Percentiles rank a stretch among this genome's conserved stretches.
Evolutionary conservation across 177 flowering plant genomes (phyloP).

Genomic region (Vitis hybrid): DNA sequence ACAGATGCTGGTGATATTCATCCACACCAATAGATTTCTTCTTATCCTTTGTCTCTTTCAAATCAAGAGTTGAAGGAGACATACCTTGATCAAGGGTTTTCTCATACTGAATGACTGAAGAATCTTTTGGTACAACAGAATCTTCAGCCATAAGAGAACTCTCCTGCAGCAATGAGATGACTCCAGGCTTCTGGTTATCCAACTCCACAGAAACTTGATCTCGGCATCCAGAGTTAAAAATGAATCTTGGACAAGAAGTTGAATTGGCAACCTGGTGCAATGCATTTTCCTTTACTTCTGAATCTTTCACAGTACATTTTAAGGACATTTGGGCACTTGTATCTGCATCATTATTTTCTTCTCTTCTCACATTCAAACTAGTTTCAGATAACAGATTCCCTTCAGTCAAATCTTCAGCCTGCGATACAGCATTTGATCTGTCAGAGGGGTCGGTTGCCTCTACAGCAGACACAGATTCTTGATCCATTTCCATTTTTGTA

Average conservation of each 20-base stretch:
- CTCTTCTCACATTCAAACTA: conserved; percentile 6
- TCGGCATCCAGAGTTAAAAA: conserved; percentile 16
- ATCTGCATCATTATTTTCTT: conserved; percentile 9
- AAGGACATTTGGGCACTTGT: conserved; percentile 9
- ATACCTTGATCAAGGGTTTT: conserved; percentile 13
- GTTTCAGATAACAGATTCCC: conserved; percentile 7
- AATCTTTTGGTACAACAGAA: conserved; percentile 11
- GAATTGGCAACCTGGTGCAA: conserved; percentile 10
- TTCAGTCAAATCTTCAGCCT: conserved; percentile 5
- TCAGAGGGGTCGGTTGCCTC: neutral
- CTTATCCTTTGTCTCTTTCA: conserved; percentile 21
- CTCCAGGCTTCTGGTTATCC: conserved; percentile 14
- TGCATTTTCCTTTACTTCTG: conserved; percentile 10
- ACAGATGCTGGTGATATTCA: conserved; percentile 14
- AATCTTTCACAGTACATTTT: conserved; percentile 8
- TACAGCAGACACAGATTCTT: neutral
- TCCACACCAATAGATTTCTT: conserved; percentile 17
- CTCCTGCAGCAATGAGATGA: conserved; percentile 25
- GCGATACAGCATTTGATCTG: neutral
- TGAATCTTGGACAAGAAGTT: conserved; percentile 19
- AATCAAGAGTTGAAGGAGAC: conserved; percentile 19
- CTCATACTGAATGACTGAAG: conserved; percentile 20
- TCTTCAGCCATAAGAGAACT: conserved; percentile 17
- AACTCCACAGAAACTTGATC: conserved; percentile 18
- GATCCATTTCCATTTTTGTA: too few species aligned